A percentile compares a stretch with the other conserved stretches of the same genome.
Evolutionary conservation across 2,329 filamentous ascomycete genomes (phyloP).

Genomic region (Hymenoscyphus linearis): DNA sequence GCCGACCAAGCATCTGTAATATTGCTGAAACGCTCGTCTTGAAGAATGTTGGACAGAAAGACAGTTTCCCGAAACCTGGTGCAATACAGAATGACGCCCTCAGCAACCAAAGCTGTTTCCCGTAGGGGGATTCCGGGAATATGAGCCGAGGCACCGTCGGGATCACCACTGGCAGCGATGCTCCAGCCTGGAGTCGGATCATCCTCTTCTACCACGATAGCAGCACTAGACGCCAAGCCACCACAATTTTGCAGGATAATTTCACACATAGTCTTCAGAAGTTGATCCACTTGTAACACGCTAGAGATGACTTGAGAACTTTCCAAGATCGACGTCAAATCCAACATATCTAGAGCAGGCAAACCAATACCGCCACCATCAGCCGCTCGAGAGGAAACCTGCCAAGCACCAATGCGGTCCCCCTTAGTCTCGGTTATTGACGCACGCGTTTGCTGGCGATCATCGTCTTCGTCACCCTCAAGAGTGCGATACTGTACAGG

Average conservation of each 20-base stretch:
- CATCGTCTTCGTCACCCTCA: conserved; percentile 35
- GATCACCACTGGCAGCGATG: conserved; percentile 68
- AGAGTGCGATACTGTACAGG: conserved; percentile 48
- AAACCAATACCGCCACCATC: conserved; percentile 54
- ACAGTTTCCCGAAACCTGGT: conserved; percentile 71
- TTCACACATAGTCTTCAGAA: conserved; percentile 75
- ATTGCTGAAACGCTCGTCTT: conserved; percentile 73
- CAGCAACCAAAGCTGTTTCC: conserved; percentile 63
- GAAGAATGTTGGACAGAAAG: conserved; percentile 67
- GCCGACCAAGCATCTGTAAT: conserved; percentile 64
- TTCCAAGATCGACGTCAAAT: conserved; percentile 71
- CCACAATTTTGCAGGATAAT: conserved; percentile 76
- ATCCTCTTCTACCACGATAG: conserved; percentile 68
- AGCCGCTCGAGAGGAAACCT: conserved; percentile 49
- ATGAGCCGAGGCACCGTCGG: conserved; percentile 65
- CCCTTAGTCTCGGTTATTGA: conserved; percentile 43
- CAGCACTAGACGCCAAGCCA: conserved; percentile 62
- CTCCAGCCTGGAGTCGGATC: conserved; percentile 51
- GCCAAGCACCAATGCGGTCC: conserved; percentile 58
- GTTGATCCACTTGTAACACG: conserved; percentile 67
- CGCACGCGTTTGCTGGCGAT: conserved; percentile 36
- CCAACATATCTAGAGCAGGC: conserved; percentile 76
- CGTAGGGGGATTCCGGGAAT: conserved; percentile 59
- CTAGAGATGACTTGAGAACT: conserved; percentile 75
- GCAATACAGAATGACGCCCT: conserved; percentile 72